Percentiles rank a stretch among this genome's conserved stretches.
phyloP scores from a whole-genome alignment of 495 filamentous ascomycete genomes.

The Letharia columbiana region DNA sequence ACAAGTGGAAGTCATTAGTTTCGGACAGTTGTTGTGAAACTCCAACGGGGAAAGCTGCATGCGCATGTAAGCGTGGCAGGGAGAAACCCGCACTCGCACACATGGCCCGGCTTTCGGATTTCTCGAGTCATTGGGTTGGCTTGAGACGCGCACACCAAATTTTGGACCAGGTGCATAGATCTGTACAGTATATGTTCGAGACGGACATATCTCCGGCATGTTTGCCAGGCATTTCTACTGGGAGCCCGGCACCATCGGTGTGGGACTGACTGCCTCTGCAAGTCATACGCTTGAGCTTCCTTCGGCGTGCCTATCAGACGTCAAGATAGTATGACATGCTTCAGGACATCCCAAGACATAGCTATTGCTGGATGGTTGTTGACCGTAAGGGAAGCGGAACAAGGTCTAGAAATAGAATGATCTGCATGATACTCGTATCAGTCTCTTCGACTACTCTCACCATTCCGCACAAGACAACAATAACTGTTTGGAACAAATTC shows the following conservation, averaged over 20 bases:
- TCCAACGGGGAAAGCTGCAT: neutral
- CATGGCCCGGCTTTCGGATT: neutral
- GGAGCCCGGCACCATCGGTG: neutral
- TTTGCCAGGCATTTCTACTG: neutral
- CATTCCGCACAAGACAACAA: neutral
- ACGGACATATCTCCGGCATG: neutral
- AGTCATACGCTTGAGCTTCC: neutral
- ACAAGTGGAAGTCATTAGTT: neutral
- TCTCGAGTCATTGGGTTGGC: neutral
- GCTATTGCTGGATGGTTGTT: neutral
- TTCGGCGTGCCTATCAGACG: neutral
- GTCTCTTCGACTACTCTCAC: neutral
- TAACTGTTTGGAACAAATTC: neutral
- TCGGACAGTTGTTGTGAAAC: neutral
- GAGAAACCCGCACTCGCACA: slow-evolving; percentile 1
- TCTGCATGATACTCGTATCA: neutral
- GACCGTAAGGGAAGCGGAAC: neutral
- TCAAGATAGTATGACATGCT: neutral
- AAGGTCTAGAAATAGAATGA: neutral
- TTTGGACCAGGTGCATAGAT: neutral
- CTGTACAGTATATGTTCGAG: neutral
- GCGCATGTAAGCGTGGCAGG: neutral
- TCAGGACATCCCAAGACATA: neutral
- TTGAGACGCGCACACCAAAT: neutral
- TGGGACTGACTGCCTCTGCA: neutral